Evolutionary conservation across 768 basidiomycete species (phyloP).

Genomic region (Lactarius evosmus): DNA sequence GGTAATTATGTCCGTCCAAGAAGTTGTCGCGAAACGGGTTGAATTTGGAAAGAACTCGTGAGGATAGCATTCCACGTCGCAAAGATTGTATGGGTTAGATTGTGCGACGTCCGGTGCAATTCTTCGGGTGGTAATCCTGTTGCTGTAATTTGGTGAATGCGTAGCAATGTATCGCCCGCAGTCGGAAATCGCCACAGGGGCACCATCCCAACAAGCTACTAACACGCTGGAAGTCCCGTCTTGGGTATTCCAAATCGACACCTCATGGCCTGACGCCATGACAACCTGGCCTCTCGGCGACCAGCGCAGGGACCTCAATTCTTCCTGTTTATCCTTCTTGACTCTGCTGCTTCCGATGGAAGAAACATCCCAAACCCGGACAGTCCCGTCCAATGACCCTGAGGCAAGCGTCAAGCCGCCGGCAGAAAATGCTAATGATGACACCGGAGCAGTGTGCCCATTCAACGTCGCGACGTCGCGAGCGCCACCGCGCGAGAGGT

Average conservation of each 20-base stretch:
- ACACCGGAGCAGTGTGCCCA: background rate
- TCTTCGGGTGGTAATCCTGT: background rate
- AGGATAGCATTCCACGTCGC: too few species aligned
- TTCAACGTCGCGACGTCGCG: background rate
- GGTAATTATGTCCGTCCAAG: background rate
- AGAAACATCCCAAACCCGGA: background rate
- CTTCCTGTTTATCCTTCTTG: background rate
- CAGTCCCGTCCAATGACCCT: background rate
- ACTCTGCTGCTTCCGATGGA: background rate
- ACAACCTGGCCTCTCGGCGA: background rate
- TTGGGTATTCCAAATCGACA: background rate
- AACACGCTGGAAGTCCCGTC: background rate
- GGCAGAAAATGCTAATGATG: background rate
- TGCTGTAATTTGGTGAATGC: too few species aligned
- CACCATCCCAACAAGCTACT: background rate
- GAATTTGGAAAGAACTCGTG: background rate
- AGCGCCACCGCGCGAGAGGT: background rate
- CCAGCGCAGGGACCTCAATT: rapidly evolving
- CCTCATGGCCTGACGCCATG: background rate
- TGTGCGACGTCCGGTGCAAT: background rate
- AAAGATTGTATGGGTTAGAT: background rate
- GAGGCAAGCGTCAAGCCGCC: background rate
- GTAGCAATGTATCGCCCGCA: background rate
- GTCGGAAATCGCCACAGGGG: background rate
- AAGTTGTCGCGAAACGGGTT: background rate